These are phyloP conservation scores for Durio zibethinus DNA, from an alignment of 345 rosid species.

Conservation along the genomic window DNA sequence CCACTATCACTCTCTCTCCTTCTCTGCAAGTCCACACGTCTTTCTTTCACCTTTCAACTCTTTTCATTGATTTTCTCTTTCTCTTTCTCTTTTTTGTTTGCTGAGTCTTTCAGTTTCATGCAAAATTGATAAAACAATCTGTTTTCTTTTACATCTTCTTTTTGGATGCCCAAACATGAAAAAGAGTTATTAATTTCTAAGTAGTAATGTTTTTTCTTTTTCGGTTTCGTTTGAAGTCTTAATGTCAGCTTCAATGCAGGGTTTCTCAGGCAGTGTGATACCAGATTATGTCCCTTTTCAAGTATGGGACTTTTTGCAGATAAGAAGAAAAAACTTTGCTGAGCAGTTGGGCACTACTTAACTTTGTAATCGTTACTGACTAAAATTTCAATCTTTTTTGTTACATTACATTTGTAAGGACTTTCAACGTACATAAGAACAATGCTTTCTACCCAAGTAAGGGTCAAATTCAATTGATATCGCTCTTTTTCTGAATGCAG, in stretches of 20 bases:
- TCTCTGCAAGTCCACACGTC: constrained; percentile 63
- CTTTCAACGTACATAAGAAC: constrained; percentile 88
- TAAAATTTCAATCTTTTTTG: constrained; percentile 5
- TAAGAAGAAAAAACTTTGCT: constrained; percentile 20
- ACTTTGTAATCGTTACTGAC: background rate
- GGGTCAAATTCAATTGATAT: constrained; percentile 18
- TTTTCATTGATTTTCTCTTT: background rate
- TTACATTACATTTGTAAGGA: constrained; percentile 43
- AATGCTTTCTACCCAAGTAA: constrained; percentile 97
- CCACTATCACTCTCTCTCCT: constrained; percentile 54
- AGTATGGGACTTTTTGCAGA: constrained; percentile 93
- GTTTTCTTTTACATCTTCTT: background rate
- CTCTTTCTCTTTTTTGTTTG: background rate
- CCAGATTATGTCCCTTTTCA: constrained; percentile 87
- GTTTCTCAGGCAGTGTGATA: constrained; percentile 85
- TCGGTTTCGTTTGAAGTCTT: background rate
- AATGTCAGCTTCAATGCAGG: constrained; percentile 39
- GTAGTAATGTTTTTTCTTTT: too few relatives aligned
- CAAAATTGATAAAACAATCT: background rate
- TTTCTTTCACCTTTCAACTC: background rate
- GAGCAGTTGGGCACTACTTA: background rate
- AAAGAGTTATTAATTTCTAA: too few relatives aligned
- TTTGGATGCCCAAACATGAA: background rate
- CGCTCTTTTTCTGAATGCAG: background rate
- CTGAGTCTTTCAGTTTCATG: background rate